Base-by-base conservation (phyloP, 1,284 basidiomycete genomes). In the Ustilago hordei region DNA sequence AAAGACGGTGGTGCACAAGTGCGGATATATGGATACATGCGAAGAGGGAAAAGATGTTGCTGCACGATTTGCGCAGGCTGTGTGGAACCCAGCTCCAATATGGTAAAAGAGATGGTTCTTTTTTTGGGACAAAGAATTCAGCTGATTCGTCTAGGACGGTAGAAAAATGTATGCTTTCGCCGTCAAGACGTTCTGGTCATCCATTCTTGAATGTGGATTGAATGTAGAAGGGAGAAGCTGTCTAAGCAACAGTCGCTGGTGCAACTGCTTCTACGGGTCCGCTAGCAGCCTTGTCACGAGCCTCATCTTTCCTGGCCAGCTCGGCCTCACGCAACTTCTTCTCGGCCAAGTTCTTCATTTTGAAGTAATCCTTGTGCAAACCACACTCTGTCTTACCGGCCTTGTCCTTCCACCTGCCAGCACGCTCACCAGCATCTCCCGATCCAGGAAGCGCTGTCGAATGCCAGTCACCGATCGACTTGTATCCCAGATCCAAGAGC, bases 391-490 rank as follows among this genome's bases (percentile, higher is more conserved):
- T 94, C 90, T 98, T 98, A 71, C 92, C 91, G 43, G 80, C 83
- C 86, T 91, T 92, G 28, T 93, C 94, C 47, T 92, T 92, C 96
- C 96, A 99, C 64, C 96, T 88, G 5, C 96, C 96, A 1, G 92
- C 91, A 45, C 96, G 90, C 88, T 99, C 96, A 80, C 95, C 92
- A 15, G 65, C 59, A 13, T 84, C 85, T 45, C 70, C 80, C 13
- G 74, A 57, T 0, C 91, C 91, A 17, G 86, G 84, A 35, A 91
- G 90, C 0, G 77, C 88, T 0, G 96, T 99, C 75, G 94, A 95
- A 87, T 99, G 97, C 93, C 95, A 96, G 87, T 99, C 96, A 9
- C 96, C 96, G 73, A 99, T 91, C 81, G 93, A 95, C 82, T 92
- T 92, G 89, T 98, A 99, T 1, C 96, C 96, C 84, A 95, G 90